Conservation (phyloP, 306 rosid species). For the Cucurbita pepo region DNA sequence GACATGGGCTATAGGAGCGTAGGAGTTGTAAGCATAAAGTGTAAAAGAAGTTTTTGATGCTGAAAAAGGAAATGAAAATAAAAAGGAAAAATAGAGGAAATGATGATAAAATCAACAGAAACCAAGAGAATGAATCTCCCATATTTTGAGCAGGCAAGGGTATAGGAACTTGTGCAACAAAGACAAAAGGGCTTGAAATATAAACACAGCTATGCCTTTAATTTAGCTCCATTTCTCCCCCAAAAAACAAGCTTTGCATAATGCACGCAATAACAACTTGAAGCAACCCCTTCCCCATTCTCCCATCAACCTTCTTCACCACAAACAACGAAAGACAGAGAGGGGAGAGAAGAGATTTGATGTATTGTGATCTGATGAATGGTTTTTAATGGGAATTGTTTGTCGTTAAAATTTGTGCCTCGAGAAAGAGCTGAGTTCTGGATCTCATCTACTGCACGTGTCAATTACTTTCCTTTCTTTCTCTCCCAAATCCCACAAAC, state of each 20-base stretch:
- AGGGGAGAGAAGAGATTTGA: background rate
- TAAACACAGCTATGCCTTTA: background rate
- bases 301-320: background rate
- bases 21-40: too few species aligned
- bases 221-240: background rate
- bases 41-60: too few species aligned
- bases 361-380: too few species aligned
- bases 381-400: too few species aligned
- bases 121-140: constrained; percentile 4
- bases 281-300: background rate
- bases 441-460: background rate
- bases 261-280: background rate
- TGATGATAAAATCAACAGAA: background rate
- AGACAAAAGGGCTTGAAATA: background rate
- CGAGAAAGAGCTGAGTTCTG: background rate
- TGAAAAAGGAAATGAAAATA: background rate
- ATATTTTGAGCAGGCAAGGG: constrained; percentile 5
- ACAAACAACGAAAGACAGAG: too few species aligned
- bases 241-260: background rate
- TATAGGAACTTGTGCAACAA: constrained; percentile 6
- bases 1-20: too few species aligned
- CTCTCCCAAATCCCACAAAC: background rate
- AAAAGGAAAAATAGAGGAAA: background rate
- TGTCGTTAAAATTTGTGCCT: background rate
- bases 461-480: background rate